phyloP scores from a whole-genome alignment of 345 rosid species.

The Syzygium jambos region DNA sequence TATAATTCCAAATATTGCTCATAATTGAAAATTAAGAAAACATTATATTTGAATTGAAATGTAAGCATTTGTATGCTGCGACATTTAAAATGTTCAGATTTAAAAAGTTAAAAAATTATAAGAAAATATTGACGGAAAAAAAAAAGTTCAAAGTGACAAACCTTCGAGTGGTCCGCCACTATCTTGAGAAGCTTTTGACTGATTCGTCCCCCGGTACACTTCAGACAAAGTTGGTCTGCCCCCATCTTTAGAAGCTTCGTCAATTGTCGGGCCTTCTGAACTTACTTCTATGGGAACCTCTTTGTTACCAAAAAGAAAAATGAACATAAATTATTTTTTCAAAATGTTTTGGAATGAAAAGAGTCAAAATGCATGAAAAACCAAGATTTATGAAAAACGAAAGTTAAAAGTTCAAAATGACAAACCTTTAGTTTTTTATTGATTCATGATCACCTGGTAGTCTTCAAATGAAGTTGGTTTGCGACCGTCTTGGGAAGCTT shows the following conservation, averaged over 20 bases:
- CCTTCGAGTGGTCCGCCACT: not conserved
- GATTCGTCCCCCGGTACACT: not conserved
- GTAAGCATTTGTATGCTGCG: not conserved
- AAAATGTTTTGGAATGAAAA: not conserved
- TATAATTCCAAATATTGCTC: not conserved
- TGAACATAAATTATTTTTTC: not conserved
- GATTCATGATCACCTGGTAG: not conserved
- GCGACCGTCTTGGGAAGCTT: rapidly evolving
- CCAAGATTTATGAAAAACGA: not conserved
- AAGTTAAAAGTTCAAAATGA: not conserved
- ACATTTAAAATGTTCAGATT: not conserved
- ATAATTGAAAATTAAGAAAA: not conserved
- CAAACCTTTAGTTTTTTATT: not conserved
- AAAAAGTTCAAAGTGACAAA: not conserved
- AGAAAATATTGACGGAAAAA: not conserved
- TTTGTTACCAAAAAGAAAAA: not conserved
- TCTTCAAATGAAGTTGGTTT: not conserved
- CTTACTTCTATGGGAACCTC: rapidly evolving
- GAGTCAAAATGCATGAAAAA: not conserved
- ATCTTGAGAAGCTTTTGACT: not conserved
- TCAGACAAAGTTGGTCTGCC: not conserved
- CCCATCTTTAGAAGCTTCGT: not conserved
- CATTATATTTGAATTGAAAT: not conserved
- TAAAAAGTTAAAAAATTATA: not conserved
- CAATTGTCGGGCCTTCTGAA: not conserved